Percentiles rank a stretch among this genome's conserved stretches.
These are phyloP conservation scores for Glarea lozoyensis DNA, from an alignment of 495 filamentous ascomycete genomes.

Conservation along the genomic window DNA sequence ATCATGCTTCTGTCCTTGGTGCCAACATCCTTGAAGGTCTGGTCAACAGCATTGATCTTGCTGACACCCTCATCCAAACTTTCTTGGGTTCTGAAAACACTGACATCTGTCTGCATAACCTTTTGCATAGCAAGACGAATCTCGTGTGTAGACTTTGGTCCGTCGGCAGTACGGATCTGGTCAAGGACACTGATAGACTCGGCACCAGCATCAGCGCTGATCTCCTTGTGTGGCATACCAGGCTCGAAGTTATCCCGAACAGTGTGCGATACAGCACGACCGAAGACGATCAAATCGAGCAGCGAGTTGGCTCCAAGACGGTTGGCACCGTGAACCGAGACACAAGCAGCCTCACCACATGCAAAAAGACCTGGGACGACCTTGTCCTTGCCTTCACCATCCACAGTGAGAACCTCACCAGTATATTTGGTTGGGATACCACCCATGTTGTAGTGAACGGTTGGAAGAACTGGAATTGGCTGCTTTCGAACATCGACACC, in stretches of 20 bases:
- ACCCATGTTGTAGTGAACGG: conserved; percentile 99
- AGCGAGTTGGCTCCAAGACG: conserved; percentile 96
- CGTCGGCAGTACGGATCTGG: conserved; percentile 70
- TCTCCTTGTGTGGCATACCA: conserved; percentile 63
- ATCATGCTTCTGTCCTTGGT: conserved; percentile 99
- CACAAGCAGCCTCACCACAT: conserved; percentile 93
- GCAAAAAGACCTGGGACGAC: conserved; percentile 93
- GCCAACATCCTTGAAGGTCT: conserved; percentile 69
- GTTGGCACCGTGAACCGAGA: conserved; percentile 97
- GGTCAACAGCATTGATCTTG: conserved; percentile 73
- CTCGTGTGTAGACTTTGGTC: conserved; percentile 77
- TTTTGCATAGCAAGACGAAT: conserved; percentile 92
- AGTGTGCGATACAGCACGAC: conserved; percentile 90
- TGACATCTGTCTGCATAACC: conserved; percentile 94
- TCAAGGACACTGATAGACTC: conserved; percentile 82
- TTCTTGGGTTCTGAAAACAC: conserved; percentile 94
- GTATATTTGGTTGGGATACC: conserved; percentile 97
- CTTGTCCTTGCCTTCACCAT: conserved; percentile 77
- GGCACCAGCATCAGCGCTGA: conserved; percentile 59
- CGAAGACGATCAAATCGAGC: conserved; percentile 93
- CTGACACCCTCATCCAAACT: conserved; percentile 69
- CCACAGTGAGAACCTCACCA: conserved; percentile 84
- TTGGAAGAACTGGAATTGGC: conserved; percentile 93
- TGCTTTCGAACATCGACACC: conserved; percentile 95
- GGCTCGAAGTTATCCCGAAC: conserved; percentile 85